Percentiles rank a stretch among this genome's conserved stretches.
These are phyloP conservation scores for Apiotrichum brassicae DNA, from an alignment of 1,284 basidiomycete species.

Conservation along the genomic window DNA sequence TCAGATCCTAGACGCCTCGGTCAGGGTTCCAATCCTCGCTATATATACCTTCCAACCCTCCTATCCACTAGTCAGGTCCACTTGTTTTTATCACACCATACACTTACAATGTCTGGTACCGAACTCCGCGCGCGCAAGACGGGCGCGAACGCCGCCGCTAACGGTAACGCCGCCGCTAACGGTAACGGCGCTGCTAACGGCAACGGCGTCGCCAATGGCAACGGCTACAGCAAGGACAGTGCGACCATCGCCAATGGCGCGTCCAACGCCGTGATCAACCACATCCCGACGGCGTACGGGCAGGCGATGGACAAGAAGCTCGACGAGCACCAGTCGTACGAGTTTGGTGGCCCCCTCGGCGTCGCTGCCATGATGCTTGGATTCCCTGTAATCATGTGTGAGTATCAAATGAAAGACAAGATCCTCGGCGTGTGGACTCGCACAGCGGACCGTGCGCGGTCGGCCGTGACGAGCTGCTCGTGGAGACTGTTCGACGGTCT, in stretches of 20 bases:
- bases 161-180: constrained; percentile 4
- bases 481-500: too few species aligned
- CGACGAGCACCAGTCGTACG: constrained; percentile 75
- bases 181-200: constrained; percentile 3
- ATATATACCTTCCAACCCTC: too few species aligned
- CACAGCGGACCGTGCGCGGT: too few species aligned
- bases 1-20: too few species aligned
- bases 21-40: too few species aligned
- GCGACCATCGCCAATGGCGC: constrained; percentile 5
- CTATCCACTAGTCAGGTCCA: too few species aligned
- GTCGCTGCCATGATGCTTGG: constrained; percentile 89
- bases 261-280: constrained; percentile 19
- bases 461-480: too few species aligned
- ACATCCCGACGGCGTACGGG: constrained; percentile 56
- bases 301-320: constrained; percentile 63
- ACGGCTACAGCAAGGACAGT: too few species aligned
- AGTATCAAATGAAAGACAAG: too few species aligned
- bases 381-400: constrained; percentile 61
- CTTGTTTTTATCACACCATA: too few species aligned
- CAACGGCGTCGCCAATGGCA: too few species aligned
- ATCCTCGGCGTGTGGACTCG: too few species aligned
- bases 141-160: neutral
- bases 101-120: constrained; percentile 9
- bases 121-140: constrained; percentile 27
- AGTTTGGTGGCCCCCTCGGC: constrained; percentile 92